These are phyloP conservation scores for Ustilago shanxiensis DNA, from an alignment of 1,284 basidiomycete genomes.

Conservation along the genomic window DNA sequence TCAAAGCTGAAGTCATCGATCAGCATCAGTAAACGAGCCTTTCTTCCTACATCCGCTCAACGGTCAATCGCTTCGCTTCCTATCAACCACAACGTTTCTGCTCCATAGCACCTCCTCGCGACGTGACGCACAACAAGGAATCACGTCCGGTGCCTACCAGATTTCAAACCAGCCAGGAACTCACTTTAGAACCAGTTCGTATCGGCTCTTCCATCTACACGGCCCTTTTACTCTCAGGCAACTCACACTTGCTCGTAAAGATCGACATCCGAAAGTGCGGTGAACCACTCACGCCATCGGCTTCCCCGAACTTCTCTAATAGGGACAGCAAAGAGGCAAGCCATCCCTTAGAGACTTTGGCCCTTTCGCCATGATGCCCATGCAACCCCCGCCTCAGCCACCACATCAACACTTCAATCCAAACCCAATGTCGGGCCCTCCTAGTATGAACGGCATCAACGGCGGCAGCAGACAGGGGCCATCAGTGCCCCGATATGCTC, in stretches of 20 bases:
- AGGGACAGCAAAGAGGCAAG: neutral
- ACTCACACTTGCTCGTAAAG: too few relatives aligned
- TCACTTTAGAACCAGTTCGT: too few relatives aligned
- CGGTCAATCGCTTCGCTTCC: too few relatives aligned
- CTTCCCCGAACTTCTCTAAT: neutral
- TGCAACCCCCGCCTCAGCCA: conserved; percentile 49
- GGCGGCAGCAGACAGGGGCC: neutral
- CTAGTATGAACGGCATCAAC: conserved; percentile 19
- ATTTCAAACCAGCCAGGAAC: too few relatives aligned
- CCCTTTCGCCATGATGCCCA: conserved; percentile 47
- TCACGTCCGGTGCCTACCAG: too few relatives aligned
- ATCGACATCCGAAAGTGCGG: too few relatives aligned
- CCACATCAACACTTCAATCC: conserved; percentile 46
- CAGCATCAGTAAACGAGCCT: neutral
- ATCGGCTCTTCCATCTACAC: too few relatives aligned
- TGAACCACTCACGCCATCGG: neutral
- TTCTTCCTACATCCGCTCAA: neutral
- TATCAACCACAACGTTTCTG: too few relatives aligned
- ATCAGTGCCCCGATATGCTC: conserved; percentile 10
- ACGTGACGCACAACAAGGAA: too few relatives aligned
- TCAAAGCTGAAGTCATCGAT: neutral
- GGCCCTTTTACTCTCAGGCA: too few relatives aligned
- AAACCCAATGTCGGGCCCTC: conserved; percentile 22
- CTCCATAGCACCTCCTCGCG: too few relatives aligned
- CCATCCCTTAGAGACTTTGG: neutral